A percentile compares a stretch with the other conserved stretches of the same genome.
phyloP scores from a whole-genome alignment of 2,329 filamentous ascomycete genomes.

The Penicillium sp. region DNA sequence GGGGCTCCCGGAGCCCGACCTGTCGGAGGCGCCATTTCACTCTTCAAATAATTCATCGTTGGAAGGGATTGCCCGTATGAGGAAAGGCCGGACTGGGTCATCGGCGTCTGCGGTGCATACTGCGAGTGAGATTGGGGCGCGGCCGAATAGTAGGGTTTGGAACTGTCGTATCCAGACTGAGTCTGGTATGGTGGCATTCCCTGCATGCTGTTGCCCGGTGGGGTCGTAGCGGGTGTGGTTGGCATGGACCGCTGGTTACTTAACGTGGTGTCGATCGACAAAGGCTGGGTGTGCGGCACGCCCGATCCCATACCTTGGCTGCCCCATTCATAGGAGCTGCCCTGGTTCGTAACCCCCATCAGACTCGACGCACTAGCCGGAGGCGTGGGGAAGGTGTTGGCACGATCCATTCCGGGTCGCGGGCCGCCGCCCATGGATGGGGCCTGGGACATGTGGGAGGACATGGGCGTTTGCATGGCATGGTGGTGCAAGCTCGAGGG shows the following conservation, averaged over 20 bases:
- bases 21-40: conserved; percentile 82
- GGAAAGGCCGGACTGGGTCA: conserved; percentile 64
- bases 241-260: conserved; percentile 82
- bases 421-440: conserved; percentile 58
- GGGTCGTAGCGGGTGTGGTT: conserved; percentile 85
- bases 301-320: conserved; percentile 60
- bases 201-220: conserved; percentile 72
- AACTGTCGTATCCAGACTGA: conserved; percentile 70
- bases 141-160: conserved; percentile 74
- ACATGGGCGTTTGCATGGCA: conserved; percentile 61
- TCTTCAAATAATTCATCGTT: conserved; percentile 68
- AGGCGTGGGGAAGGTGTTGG: conserved; percentile 90
- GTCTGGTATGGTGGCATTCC: conserved; percentile 74
- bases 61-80: conserved; percentile 58
- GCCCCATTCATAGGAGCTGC: conserved; percentile 76
- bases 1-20: conserved; percentile 56
- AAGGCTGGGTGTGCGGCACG: conserved; percentile 63
- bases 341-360: conserved; percentile 70
- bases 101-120: conserved; percentile 63
- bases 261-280: conserved; percentile 77
- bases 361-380: conserved; percentile 90
- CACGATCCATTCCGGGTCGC: conserved; percentile 75
- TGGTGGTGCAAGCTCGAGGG: conserved; percentile 61
- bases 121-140: conserved; percentile 64
- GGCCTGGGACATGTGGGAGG: conserved; percentile 63